Conservation (phyloP, 352 stramenopile species). For the Phytophthora quininea region DNA sequence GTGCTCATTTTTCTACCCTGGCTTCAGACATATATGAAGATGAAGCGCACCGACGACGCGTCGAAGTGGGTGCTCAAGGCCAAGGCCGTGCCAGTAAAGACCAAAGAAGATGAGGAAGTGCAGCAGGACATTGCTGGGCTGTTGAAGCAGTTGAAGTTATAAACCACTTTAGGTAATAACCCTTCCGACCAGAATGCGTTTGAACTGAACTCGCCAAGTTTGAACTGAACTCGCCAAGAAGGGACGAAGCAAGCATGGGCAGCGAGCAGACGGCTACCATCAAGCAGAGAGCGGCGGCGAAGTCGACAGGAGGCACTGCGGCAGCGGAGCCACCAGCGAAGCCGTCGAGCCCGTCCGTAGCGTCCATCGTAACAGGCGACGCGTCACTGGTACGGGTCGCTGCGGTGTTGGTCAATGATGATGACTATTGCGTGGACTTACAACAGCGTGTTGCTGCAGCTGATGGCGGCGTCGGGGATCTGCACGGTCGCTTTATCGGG, state of each 20-base stretch:
- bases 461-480: slow-evolving; percentile 43
- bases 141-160: slow-evolving; percentile 53
- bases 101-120: slow-evolving; percentile 64
- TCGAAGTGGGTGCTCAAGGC: slow-evolving; percentile 58
- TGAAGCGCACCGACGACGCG: slow-evolving; percentile 56
- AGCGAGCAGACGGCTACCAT: slow-evolving; percentile 17
- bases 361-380: slow-evolving; percentile 57
- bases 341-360: slow-evolving; percentile 30
- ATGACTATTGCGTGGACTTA: too few species aligned
- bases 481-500: slow-evolving; percentile 60
- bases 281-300: slow-evolving; percentile 20
- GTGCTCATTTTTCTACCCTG: neutral
- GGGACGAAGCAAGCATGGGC: slow-evolving; percentile 14
- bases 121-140: slow-evolving; percentile 46
- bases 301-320: slow-evolving; percentile 6
- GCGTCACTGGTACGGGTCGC: slow-evolving; percentile 40
- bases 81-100: slow-evolving; percentile 55
- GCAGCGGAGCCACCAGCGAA: slow-evolving; percentile 11
- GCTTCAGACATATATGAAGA: slow-evolving; percentile 68
- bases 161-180: slow-evolving; percentile 16
- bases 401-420: neutral
- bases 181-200: slow-evolving; percentile 1
- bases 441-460: slow-evolving; percentile 8
- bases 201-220: neutral
- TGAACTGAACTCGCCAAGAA: neutral